Conservation (phyloP, 306 rosid species). For the Senna tora region DNA sequence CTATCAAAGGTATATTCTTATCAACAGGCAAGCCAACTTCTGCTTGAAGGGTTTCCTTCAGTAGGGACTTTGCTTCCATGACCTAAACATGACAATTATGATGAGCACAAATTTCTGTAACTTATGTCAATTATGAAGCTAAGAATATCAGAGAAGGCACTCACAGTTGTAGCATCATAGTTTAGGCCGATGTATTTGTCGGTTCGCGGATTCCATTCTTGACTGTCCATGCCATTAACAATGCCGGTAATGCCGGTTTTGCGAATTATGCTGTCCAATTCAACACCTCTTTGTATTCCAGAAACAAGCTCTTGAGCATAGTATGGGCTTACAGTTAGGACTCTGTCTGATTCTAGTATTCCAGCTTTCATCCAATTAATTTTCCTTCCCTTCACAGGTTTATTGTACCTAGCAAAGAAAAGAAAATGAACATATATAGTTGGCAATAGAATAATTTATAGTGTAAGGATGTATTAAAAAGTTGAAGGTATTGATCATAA, state of each 20-base stretch:
- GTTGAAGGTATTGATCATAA: conserved; percentile 12
- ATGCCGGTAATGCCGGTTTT: conserved; percentile 55
- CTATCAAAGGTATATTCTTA: conserved; percentile 72
- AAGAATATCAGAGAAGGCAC: conserved; percentile 23
- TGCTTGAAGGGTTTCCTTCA: conserved; percentile 95
- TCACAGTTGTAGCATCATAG: conserved; percentile 70
- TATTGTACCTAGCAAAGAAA: conserved; percentile 46
- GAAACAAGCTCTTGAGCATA: conserved; percentile 74
- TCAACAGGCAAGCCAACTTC: conserved; percentile 91
- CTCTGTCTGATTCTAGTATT: conserved; percentile 62
- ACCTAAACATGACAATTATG: conserved; percentile 52
- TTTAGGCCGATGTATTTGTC: conserved; percentile 56
- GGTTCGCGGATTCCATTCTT: conserved; percentile 78
- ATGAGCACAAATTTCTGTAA: conserved; percentile 27
- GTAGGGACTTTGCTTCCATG: conserved; percentile 59
- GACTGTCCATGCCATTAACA: conserved; percentile 80
- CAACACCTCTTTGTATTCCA: conserved; percentile 57
- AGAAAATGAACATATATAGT: not conserved
- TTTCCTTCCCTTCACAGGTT: conserved; percentile 78
- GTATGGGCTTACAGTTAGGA: conserved; percentile 76
- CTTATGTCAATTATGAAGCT: conserved; percentile 8
- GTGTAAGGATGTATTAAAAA: not conserved
- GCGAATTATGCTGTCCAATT: conserved; percentile 59
- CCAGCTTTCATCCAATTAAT: conserved; percentile 89
- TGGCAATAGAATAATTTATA: not conserved